Evolutionary conservation across 352 stramenopile species (phyloP), one percentile per base, ranked within the genome.

Genomic region (Phytophthora citricola): DNA sequence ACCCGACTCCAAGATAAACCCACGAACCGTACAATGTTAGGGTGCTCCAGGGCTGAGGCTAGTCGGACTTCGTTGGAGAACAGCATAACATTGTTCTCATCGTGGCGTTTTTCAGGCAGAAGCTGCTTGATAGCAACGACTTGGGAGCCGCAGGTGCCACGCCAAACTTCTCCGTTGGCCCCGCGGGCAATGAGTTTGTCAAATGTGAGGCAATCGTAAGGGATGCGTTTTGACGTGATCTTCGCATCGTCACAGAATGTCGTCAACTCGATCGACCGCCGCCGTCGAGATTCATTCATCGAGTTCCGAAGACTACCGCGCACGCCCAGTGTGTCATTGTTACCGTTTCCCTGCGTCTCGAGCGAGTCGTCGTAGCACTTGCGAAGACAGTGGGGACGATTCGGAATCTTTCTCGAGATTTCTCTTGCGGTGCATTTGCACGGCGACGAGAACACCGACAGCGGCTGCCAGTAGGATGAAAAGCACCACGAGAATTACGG

Each of bases 11-110:
- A 92, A n/a, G 81, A 76, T 2, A 90, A 34, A 3, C 83, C 79
- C 14, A 90, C 71, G 46, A 90, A 92, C 5, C 68, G 73, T 22
- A 90, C 83, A n/a, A 92, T 90, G 57, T 89, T 89, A 2, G 79
- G 81, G 31, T 92, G 83, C 2, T 79, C 77, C 0, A 92, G 63
- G 26, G 66, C 58, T 0, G 83, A 75, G 0, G 73, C 76, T 0
- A 92, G 68, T 0, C 78, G 71, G 9, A 90, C 79, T 36, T 92
- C 83, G 14, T 80, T 72, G 17, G 79, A 61, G 22, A 92, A 92
- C 7, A 77, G 36, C 56, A 76, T 76, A 34, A 90, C 63, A 10
- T 76, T 71, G 3, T 34, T 56, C 15, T 73, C 55, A 44, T 86
- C 69, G 38, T 75, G 64, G 4, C 71, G 70, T 27, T 87, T 87